Conservation (phyloP, 106 monocot species). For the Amphibolis antarctica region DNA sequence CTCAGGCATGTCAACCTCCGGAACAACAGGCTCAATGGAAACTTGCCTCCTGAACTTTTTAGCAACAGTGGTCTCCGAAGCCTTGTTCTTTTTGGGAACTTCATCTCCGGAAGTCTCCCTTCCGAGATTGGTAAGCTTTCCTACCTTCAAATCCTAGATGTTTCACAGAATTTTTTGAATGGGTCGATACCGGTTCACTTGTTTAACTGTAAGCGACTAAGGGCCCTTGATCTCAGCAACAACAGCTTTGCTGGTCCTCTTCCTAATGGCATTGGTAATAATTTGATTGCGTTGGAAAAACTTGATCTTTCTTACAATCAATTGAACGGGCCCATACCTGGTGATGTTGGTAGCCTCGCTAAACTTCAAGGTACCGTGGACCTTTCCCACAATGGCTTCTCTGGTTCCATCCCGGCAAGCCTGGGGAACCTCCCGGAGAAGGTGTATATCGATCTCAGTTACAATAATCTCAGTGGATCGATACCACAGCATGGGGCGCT, state of each 20-base stretch:
- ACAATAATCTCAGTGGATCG: slow-evolving; percentile 65
- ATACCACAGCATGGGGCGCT: slow-evolving; percentile 74
- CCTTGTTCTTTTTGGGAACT: slow-evolving; percentile 41
- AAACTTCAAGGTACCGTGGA: slow-evolving; percentile 54
- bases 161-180: slow-evolving; percentile 41
- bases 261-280: slow-evolving; percentile 44
- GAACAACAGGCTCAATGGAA: slow-evolving; percentile 42
- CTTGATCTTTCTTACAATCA: slow-evolving; percentile 67
- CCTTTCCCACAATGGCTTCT: slow-evolving; percentile 73
- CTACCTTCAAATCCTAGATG: slow-evolving; percentile 39
- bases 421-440: slow-evolving; percentile 76
- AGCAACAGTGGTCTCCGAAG: slow-evolving; percentile 29
- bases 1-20: slow-evolving; percentile 58
- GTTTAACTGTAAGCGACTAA: slow-evolving; percentile 31
- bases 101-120: slow-evolving; percentile 34
- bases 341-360: slow-evolving; percentile 58
- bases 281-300: slow-evolving; percentile 32
- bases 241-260: slow-evolving; percentile 40
- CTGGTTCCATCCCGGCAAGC: slow-evolving; percentile 61
- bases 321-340: slow-evolving; percentile 50
- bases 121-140: slow-evolving; percentile 31
- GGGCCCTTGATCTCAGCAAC: slow-evolving; percentile 26
- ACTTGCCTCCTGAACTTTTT: slow-evolving; percentile 26
- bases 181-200: slow-evolving; percentile 32
- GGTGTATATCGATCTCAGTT: slow-evolving; percentile 79